phyloP scores from a whole-genome alignment of 2,329 filamentous ascomycete species.

The Chaetomiaceae sp. region DNA sequence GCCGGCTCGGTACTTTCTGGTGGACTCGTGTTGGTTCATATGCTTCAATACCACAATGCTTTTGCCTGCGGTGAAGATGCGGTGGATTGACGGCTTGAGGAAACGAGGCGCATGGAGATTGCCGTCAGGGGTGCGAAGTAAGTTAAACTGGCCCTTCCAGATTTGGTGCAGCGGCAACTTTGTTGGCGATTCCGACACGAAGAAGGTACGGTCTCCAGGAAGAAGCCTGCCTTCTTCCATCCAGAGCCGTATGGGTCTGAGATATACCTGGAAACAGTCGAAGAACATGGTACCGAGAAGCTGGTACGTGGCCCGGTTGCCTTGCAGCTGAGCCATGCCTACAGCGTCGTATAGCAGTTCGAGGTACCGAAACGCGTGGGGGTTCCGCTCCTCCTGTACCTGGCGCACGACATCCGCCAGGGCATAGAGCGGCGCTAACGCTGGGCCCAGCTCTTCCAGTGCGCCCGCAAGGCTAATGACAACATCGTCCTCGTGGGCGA shows the following conservation, averaged over 20 bases:
- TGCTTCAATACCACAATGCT: slow-evolving; percentile 78
- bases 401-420: slow-evolving; percentile 58
- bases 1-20: slow-evolving; percentile 28
- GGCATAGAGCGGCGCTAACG: slow-evolving; percentile 49
- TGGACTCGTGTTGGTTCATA: slow-evolving; percentile 49
- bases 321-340: slow-evolving; percentile 62
- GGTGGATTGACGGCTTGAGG: slow-evolving; percentile 59
- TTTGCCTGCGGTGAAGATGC: slow-evolving; percentile 83
- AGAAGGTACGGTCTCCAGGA: slow-evolving; percentile 64
- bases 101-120: slow-evolving; percentile 66
- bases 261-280: slow-evolving; percentile 73
- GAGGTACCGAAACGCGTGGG: slow-evolving; percentile 63
- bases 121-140: slow-evolving; percentile 56
- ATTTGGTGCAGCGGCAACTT: slow-evolving; percentile 56
- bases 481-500: slow-evolving; percentile 46
- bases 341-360: slow-evolving; percentile 70
- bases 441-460: slow-evolving; percentile 48
- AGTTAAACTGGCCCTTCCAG: slow-evolving; percentile 69
- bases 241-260: slow-evolving; percentile 74
- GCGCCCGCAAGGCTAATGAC: slow-evolving; percentile 63
- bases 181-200: slow-evolving; percentile 56
- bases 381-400: slow-evolving; percentile 43
- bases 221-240: slow-evolving; percentile 72
- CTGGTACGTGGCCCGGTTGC: slow-evolving; percentile 54
- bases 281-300: slow-evolving; percentile 67